Percentiles rank a stretch among this genome's conserved stretches.
These are phyloP conservation scores for Dendrobium nobile DNA, from an alignment of 106 monocot genomes.

Conservation along the genomic window DNA sequence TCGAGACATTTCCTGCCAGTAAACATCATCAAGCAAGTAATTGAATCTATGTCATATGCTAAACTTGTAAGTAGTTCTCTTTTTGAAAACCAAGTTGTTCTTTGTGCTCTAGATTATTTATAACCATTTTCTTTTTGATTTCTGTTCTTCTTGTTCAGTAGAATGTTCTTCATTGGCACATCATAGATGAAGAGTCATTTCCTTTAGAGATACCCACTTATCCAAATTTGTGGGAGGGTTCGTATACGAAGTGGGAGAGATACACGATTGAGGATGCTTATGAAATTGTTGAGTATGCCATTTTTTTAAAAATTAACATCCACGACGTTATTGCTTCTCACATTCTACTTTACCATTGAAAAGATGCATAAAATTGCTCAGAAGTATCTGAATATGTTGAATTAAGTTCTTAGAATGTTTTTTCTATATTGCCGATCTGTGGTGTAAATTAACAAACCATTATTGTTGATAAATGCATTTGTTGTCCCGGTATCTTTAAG, in stretches of 20 bases:
- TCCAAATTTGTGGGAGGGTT: conserved; percentile 89
- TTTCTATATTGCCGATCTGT: neutral
- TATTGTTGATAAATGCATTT: neutral
- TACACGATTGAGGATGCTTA: conserved; percentile 85
- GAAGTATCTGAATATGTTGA: neutral
- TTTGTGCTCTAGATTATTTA: conserved; percentile 7
- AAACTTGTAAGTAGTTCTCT: conserved; percentile 66
- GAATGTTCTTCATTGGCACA: conserved; percentile 99
- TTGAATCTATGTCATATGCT: conserved; percentile 96
- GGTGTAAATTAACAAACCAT: neutral
- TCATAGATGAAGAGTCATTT: conserved; percentile 92
- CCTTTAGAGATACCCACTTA: conserved; percentile 92
- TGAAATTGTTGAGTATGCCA: conserved; percentile 86
- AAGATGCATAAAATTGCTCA: neutral
- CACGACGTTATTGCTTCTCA: neutral
- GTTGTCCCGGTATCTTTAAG: neutral
- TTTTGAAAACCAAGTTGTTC: conserved; percentile 2
- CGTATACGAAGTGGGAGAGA: conserved; percentile 89
- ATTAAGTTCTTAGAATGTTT: neutral
- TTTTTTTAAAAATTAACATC: conserved; percentile 4
- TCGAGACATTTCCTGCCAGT: conserved; percentile 86
- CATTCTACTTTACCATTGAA: neutral
- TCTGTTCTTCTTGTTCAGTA: conserved; percentile 45
- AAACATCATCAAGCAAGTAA: conserved; percentile 83
- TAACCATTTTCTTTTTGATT: neutral